These are phyloP conservation scores for Lachancea kluyveri DNA, from an alignment of 805 yeast genomes.

Conservation along the genomic window DNA sequence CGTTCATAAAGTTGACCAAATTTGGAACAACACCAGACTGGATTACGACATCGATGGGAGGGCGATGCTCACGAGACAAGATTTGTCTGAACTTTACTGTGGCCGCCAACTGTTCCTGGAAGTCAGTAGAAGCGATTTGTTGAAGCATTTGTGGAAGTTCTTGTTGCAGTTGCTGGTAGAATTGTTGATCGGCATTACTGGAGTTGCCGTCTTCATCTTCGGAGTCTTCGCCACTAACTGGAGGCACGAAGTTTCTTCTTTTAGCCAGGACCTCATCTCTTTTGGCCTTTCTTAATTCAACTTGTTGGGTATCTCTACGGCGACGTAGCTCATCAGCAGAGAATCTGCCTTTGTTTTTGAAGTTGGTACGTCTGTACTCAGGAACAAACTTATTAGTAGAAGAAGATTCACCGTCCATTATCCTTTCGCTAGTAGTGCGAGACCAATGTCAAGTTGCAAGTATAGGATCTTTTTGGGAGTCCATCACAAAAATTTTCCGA, in stretches of 20 bases:
- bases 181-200: constrained; percentile 35
- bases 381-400: constrained; percentile 84
- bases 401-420: constrained; percentile 51
- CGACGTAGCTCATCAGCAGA: constrained; percentile 95
- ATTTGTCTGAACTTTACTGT: constrained; percentile 92
- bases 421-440: too few species aligned
- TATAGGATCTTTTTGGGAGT: too few species aligned
- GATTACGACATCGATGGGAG: constrained; percentile 92
- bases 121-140: constrained; percentile 65
- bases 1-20: constrained; percentile 77
- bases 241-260: constrained; percentile 70
- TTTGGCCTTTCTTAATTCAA: constrained; percentile 91
- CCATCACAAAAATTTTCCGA: neutral
- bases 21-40: constrained; percentile 91
- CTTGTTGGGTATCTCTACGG: constrained; percentile 95
- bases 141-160: constrained; percentile 85
- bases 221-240: constrained; percentile 44
- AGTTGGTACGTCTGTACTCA: constrained; percentile 94
- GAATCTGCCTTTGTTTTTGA: constrained; percentile 90
- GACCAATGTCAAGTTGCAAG: too few species aligned
- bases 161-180: constrained; percentile 44
- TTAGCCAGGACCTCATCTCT: constrained; percentile 92
- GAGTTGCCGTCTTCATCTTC: constrained; percentile 41
- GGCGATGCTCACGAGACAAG: constrained; percentile 87
- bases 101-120: constrained; percentile 78